Base-by-base conservation (phyloP, 805 yeast species). In the Nakazawaea sp. region DNA sequence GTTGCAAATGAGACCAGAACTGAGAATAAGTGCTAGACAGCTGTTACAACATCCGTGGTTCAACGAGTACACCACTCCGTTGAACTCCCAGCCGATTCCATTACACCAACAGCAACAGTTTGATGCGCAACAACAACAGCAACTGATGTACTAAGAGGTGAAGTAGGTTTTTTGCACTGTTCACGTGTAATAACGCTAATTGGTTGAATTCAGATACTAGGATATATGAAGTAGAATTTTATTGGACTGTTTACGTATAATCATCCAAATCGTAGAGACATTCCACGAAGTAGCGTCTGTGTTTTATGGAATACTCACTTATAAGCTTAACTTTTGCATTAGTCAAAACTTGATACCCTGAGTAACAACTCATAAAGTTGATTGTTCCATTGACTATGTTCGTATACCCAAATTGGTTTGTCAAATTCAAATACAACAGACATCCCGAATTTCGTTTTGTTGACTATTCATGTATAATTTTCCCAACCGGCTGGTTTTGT, bases 21-120 rank as follows among this genome's bases (percentile, higher is more conserved):
- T 73, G 19, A 62, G 81, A 53, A 66, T 74, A 25, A 72, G 76
- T 38, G 78, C 80, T 4, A 63, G 80, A 51, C 79, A 73, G 50
- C 76, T 78, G 8, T 64, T 74, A 45, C 78, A 74, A 43, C 81
- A 81, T 53, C 83, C 86, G 9, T 78, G 95, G 95, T 85, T 86
- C 55, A 80, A 78, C 39, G 95, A 86, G 49, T 79, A 73, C 42
- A 67, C 76, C 40, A 35, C 32, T 4, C 42, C 42, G 5, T 33
- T 40, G 25, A 36, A 36, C 32, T 24, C 33, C 21, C 43, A 33
- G 30, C 45, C 40, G 15, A 32, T 38, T 17, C 36, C 40, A 20
- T 28, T 33, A 5, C 47, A 49, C 16, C 51, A 47, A 23, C 47
- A 41, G n/a, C 47, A 45, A 26, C 51, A 44, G 15, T 53, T 45